Conservation (phyloP, 1,139 yeast genomes). For the Meyerozyma athensensis region DNA sequence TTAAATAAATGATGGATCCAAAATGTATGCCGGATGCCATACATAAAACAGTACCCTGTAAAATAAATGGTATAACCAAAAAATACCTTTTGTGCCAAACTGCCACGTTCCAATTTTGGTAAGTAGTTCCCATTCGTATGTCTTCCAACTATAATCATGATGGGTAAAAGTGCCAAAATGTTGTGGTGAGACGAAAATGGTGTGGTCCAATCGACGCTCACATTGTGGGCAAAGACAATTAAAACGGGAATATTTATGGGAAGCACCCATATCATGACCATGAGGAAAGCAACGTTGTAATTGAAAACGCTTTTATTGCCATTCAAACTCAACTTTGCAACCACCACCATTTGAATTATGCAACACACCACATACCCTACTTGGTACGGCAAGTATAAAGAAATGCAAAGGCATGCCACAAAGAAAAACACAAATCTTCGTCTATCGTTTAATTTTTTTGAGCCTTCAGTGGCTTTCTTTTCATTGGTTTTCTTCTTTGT, state of each 20-base stretch:
- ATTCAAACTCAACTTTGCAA: constrained; percentile 24
- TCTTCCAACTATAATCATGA: constrained; percentile 46
- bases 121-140: constrained; percentile 22
- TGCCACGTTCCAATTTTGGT: constrained; percentile 7
- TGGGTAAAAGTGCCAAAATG: constrained; percentile 61
- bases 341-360: constrained; percentile 46
- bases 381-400: constrained; percentile 73
- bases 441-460: not conserved
- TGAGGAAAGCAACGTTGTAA: constrained; percentile 50
- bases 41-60: constrained; percentile 51
- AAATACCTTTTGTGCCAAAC: constrained; percentile 7
- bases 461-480: not conserved
- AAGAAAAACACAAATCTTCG: constrained; percentile 8
- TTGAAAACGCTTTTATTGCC: constrained; percentile 28
- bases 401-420: constrained; percentile 24
- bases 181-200: constrained; percentile 78
- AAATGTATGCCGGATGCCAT: constrained; percentile 65
- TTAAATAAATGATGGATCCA: constrained; percentile 69
- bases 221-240: constrained; percentile 65
- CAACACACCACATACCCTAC: constrained; percentile 62
- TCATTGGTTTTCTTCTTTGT: not conserved
- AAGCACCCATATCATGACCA: constrained; percentile 64
- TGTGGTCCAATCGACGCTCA: constrained; percentile 65
- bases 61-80: constrained; percentile 30
- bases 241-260: constrained; percentile 68